Percentiles rank a stretch among this genome's conserved stretches.
These are phyloP conservation scores for Nitzschia sp. DNA, from an alignment of 108 stramenopile species.

Conservation along the genomic window DNA sequence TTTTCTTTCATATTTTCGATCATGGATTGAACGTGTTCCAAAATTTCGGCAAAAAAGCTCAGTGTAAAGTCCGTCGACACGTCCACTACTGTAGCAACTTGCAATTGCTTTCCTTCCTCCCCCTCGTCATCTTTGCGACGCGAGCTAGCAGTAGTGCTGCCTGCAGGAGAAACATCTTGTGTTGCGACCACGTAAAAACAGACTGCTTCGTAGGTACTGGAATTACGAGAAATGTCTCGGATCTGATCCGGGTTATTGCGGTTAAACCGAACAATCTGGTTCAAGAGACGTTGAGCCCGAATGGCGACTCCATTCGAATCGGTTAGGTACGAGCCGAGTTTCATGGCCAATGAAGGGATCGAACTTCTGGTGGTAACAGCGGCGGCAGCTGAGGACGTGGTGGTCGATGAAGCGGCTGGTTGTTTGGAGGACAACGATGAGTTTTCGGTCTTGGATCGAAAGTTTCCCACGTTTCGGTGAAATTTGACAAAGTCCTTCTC, in stretches of 20 bases:
- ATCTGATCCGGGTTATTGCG: slow-evolving; percentile 14
- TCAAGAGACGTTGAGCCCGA: slow-evolving; percentile 28
- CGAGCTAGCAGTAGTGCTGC: background rate
- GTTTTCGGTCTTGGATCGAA: slow-evolving; percentile 7
- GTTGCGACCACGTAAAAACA: slow-evolving; percentile 59
- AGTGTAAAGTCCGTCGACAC: slow-evolving; percentile 14
- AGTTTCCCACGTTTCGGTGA: slow-evolving; percentile 34
- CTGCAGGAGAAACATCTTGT: background rate
- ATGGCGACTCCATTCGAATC: slow-evolving; percentile 30
- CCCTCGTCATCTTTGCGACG: slow-evolving; percentile 1
- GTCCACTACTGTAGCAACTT: slow-evolving; percentile 2
- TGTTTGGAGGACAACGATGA: background rate
- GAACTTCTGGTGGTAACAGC: slow-evolving; percentile 5
- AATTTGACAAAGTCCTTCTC: slow-evolving; percentile 29
- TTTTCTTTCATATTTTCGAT: background rate
- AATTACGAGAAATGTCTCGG: slow-evolving; percentile 39
- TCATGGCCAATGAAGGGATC: slow-evolving; percentile 33
- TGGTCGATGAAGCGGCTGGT: background rate
- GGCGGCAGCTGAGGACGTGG: background rate
- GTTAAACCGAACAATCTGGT: background rate
- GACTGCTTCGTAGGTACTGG: slow-evolving; percentile 55
- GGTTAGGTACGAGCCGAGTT: slow-evolving; percentile 34
- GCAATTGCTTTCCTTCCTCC: slow-evolving; percentile 5
- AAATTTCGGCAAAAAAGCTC: background rate
- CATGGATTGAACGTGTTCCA: slow-evolving; percentile 5